Base-by-base conservation (phyloP, 2,329 filamentous ascomycete species). In the Westerdykella ornata region DNA sequence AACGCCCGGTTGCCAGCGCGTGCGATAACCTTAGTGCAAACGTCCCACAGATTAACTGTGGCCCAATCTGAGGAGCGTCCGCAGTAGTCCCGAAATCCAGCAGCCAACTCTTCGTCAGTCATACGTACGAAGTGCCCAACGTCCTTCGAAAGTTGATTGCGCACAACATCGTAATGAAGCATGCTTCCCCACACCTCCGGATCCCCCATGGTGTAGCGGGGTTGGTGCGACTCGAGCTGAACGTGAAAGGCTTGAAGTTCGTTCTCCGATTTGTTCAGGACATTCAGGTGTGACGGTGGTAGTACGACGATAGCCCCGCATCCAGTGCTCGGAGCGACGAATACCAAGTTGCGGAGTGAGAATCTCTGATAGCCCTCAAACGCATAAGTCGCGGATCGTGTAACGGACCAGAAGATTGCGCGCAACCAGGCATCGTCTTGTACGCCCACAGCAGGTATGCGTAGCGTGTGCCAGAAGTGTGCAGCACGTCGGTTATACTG, bases 141-240 rank as follows among this genome's bases (percentile, higher is more conserved):
- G 20, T 45, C 39, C 19, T 35, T 42, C 11, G 29, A 32, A 35
- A 45, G 16, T 16, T 42, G 16, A 9, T 29, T 32, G 8, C 42
- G 31, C 18, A 39, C 39, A 6, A 45, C 39, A 16, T 45, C 43
- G 18, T 42, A 45, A 32, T 45, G 43, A 4, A 45, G 9, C 4
- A 37, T 15, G 18, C 42, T 42, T 35, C 16, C 14, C n/a, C 39
- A 45, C 13, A 45, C 35, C 14, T 42, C 29, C 36, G n/a, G 18
- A 32, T 45, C 43, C 9, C 15, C 17, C 14, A 45, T 35, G 17
- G 39, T 15, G 34, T 45, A 45, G 35, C 20, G 13, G 5, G 39
- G 19, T 26, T 45, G 43, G 11, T 20, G 38, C 3, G 39, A 35
- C 30, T 38, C 43, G 29, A 45, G 15, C 13, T 33, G 35, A n/a